phyloP scores from a whole-genome alignment of 1,284 basidiomycete species.

The Ceratobasidium sp. region DNA sequence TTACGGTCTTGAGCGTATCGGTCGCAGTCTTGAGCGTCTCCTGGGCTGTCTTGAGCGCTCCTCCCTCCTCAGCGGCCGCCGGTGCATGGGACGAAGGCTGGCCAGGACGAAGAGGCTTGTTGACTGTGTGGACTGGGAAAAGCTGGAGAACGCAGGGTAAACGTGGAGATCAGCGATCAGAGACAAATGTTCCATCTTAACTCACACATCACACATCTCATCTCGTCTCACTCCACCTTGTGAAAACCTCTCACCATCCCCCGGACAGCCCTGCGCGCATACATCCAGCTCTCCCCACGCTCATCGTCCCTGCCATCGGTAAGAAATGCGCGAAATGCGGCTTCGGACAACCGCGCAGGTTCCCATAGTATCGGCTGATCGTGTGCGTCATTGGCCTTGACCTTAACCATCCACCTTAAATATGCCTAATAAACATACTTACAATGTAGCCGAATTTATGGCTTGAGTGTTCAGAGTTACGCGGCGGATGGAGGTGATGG shows the following conservation, averaged over 20 bases:
- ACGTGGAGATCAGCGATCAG: constrained; percentile 76
- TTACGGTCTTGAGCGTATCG: constrained; percentile 61
- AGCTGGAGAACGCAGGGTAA: constrained; percentile 78
- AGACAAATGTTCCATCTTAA: constrained; percentile 62
- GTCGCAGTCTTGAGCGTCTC: constrained; percentile 54
- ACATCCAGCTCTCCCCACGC: neutral
- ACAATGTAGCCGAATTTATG: too few relatives aligned
- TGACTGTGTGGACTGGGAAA: constrained; percentile 64
- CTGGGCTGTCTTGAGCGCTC: constrained; percentile 1
- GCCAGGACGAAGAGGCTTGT: constrained; percentile 66
- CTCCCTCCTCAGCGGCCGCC: constrained; percentile 56
- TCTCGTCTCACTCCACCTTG: constrained; percentile 20
- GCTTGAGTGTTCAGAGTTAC: too few relatives aligned
- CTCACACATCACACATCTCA: too few relatives aligned
- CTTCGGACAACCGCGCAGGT: neutral
- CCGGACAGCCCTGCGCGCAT: too few relatives aligned
- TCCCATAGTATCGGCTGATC: too few relatives aligned
- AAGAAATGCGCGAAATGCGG: neutral
- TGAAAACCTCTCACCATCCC: neutral
- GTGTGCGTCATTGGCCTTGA: too few relatives aligned
- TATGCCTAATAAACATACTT: too few relatives aligned
- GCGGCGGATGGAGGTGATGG: too few relatives aligned
- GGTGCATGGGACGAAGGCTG: constrained; percentile 50
- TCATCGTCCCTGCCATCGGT: constrained; percentile 5
- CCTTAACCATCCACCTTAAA: too few relatives aligned